A percentile compares a stretch with the other conserved stretches of the same genome.
Evolutionary conservation across 1,284 basidiomycete species (phyloP).

Genomic region (Polyporus tsugae): DNA sequence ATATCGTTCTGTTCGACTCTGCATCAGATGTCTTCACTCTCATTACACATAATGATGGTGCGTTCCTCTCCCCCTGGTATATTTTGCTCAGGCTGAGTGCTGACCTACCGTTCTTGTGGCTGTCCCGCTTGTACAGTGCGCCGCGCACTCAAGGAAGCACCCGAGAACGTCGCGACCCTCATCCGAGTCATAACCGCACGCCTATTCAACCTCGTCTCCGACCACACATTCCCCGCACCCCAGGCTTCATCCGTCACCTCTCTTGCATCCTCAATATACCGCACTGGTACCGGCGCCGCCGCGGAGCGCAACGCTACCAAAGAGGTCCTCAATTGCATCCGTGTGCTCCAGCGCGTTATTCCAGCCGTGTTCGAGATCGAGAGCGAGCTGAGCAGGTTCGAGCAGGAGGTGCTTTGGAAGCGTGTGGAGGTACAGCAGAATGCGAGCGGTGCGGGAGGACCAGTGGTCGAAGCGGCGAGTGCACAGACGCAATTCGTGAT

Average conservation of each 20-base stretch:
- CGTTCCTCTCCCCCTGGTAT: slow-evolving; percentile 36
- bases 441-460: slow-evolving; percentile 38
- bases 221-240: slow-evolving; percentile 82
- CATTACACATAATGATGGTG: slow-evolving; percentile 87
- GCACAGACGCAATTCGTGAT: slow-evolving; percentile 77
- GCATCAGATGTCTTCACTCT: slow-evolving; percentile 90
- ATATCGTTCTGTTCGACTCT: slow-evolving; percentile 85
- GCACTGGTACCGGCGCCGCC: slow-evolving; percentile 51
- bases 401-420: slow-evolving; percentile 79
- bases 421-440: slow-evolving; percentile 51
- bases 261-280: slow-evolving; percentile 74
- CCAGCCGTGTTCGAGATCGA: slow-evolving; percentile 89
- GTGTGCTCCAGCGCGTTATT: slow-evolving; percentile 87
- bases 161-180: slow-evolving; percentile 86
- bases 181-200: slow-evolving; percentile 78
- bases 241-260: slow-evolving; percentile 64
- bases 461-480: slow-evolving; percentile 43
- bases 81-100: neutral
- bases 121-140: slow-evolving; percentile 60
- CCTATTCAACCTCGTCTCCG: slow-evolving; percentile 83
- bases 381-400: slow-evolving; percentile 73
- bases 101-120: slow-evolving; percentile 3
- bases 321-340: slow-evolving; percentile 88
- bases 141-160: slow-evolving; percentile 80
- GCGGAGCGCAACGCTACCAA: slow-evolving; percentile 76